A percentile compares a stretch with the other conserved stretches of the same genome.
Conservation (phyloP, 1,284 basidiomycete genomes). For the Rhizoctonia solani region DNA sequence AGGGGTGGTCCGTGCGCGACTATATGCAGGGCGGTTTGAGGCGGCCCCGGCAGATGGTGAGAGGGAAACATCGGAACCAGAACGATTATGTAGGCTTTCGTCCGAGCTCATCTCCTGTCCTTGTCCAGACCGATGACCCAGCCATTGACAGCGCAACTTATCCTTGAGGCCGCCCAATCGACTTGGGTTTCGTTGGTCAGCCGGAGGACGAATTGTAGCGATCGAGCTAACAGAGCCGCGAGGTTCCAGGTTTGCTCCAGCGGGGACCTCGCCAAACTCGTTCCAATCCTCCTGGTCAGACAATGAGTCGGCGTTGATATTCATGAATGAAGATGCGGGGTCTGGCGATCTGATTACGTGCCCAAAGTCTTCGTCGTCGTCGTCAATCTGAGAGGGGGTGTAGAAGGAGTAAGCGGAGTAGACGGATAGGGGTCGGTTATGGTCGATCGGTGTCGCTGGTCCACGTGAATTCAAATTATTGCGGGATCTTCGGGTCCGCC, state of each 20-base stretch:
- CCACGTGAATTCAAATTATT: background rate
- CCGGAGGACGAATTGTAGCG: conserved; percentile 10
- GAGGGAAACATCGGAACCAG: background rate
- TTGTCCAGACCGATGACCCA: conserved; percentile 2
- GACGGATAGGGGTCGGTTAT: conserved; percentile 4
- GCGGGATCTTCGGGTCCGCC: conserved; percentile 23
- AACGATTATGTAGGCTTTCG: conserved; percentile 11
- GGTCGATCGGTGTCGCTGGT: background rate
- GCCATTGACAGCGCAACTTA: conserved; percentile 18
- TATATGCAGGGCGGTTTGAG: background rate
- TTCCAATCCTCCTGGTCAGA: background rate
- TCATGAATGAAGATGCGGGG: background rate
- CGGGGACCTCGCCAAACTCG: conserved; percentile 15
- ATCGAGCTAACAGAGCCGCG: conserved; percentile 32
- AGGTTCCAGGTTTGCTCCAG: conserved; percentile 9
- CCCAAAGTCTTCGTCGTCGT: background rate
- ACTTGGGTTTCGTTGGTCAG: conserved; percentile 9
- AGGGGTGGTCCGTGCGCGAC: background rate
- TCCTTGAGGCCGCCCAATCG: conserved; percentile 22
- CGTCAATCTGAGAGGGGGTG: conserved; percentile 18
- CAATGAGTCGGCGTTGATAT: background rate
- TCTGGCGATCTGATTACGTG: background rate
- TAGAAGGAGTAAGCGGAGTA: conserved; percentile 31
- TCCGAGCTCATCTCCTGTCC: conserved; percentile 19
- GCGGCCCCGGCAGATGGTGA: background rate